These are phyloP conservation scores for Cyberlindnera saturnus DNA, from an alignment of 805 yeast genomes.

Conservation along the genomic window DNA sequence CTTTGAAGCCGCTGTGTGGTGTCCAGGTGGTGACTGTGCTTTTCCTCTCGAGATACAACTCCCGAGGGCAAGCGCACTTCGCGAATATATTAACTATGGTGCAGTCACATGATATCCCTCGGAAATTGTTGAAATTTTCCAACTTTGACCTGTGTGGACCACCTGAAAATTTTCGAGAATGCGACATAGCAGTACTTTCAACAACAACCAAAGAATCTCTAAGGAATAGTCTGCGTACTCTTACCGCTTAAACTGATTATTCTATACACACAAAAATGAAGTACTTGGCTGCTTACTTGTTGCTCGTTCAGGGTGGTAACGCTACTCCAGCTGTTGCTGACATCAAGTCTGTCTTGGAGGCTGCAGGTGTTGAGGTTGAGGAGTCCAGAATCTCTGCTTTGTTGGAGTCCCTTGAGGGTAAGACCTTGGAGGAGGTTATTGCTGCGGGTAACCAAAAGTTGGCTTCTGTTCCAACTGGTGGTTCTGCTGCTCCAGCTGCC, in stretches of 20 bases:
- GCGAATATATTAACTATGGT: not conserved
- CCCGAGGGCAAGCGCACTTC: constrained; percentile 2
- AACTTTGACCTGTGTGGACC: not conserved
- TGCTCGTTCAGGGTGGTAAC: constrained; percentile 85
- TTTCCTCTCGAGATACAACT: not conserved
- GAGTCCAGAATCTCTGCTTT: constrained; percentile 66
- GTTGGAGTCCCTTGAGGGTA: constrained; percentile 74
- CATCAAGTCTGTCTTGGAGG: constrained; percentile 61
- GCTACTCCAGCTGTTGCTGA: constrained; percentile 75
- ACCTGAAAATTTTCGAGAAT: constrained; percentile 14
- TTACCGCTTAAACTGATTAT: constrained; percentile 72
- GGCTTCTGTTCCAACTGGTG: constrained; percentile 79
- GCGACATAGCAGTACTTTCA: not conserved
- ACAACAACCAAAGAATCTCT: not conserved
- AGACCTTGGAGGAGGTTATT: constrained; percentile 62
- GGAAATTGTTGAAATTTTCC: not conserved
- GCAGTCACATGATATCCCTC: not conserved
- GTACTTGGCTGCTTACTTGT: constrained; percentile 91
- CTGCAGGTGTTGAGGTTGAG: constrained; percentile 80
- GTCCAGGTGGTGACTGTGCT: constrained; percentile 12
- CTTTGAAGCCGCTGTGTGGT: not conserved
- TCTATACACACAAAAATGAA: constrained; percentile 47
- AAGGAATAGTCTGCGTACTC: constrained; percentile 76
- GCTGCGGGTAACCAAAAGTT: constrained; percentile 79
- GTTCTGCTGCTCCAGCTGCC: constrained; percentile 56